phyloP scores from a whole-genome alignment of 2,329 filamentous ascomycete species.

The Plectosphaerella sp. region DNA sequence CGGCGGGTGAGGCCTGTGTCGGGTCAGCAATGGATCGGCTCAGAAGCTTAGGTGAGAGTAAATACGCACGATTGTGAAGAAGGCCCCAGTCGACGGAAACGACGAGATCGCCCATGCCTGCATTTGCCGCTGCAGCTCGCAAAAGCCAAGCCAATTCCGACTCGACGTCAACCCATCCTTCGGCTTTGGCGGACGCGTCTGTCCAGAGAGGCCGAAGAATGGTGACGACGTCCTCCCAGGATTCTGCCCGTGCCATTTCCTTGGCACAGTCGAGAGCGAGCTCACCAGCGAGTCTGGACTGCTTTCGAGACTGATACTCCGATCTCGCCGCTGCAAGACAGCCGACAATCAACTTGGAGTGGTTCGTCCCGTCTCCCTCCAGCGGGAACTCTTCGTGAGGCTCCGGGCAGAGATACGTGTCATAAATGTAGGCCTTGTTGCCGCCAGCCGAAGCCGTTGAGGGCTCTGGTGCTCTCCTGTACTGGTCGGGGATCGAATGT shows the following conservation, averaged over 20 bases:
- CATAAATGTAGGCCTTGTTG: constrained; percentile 53
- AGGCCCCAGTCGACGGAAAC: constrained; percentile 64
- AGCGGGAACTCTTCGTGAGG: constrained; percentile 57
- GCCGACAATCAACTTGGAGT: constrained; percentile 50
- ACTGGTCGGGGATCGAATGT: constrained; percentile 54
- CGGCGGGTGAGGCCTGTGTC: constrained; percentile 44
- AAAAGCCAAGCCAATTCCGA: constrained; percentile 61
- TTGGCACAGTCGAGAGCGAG: constrained; percentile 52
- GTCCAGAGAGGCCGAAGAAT: constrained; percentile 55
- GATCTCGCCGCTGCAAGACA: constrained; percentile 43
- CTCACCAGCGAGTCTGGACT: constrained; percentile 50
- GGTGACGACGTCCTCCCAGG: constrained; percentile 50
- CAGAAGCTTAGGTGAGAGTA: background rate
- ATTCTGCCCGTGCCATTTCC: constrained; percentile 44
- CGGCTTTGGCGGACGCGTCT: constrained; percentile 48
- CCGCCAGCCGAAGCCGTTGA: constrained; percentile 41
- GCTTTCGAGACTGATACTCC: constrained; percentile 51
- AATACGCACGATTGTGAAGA: constrained; percentile 47
- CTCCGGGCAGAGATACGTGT: constrained; percentile 63
- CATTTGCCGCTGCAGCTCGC: constrained; percentile 49
- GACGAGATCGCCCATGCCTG: constrained; percentile 50
- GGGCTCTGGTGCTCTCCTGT: constrained; percentile 44
- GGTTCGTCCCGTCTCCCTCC: constrained; percentile 45
- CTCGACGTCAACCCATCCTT: constrained; percentile 55
- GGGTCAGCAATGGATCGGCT: constrained; percentile 13